Conservation (phyloP, 805 yeast genomes). For the Candida coquimbonensis region DNA sequence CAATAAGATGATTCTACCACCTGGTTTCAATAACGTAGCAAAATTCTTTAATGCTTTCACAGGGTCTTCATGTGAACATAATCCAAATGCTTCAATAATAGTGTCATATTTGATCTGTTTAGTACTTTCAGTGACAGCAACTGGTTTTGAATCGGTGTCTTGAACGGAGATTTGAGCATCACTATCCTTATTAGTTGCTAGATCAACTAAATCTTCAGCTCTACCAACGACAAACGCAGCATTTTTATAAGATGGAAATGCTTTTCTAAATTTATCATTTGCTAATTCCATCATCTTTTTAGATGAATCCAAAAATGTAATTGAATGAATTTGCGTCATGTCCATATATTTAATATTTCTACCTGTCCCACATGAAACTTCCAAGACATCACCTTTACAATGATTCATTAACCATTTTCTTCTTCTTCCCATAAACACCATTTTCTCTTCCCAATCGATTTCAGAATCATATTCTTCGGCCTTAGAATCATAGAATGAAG, state of each 20-base stretch:
- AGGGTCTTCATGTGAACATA: slow-evolving; percentile 95
- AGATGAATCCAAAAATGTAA: slow-evolving; percentile 84
- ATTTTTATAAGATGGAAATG: slow-evolving; percentile 57
- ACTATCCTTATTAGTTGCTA: slow-evolving; percentile 34
- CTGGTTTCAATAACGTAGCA: slow-evolving; percentile 68
- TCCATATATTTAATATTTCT: slow-evolving; percentile 76
- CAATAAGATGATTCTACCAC: slow-evolving; percentile 78
- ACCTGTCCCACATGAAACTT: slow-evolving; percentile 95
- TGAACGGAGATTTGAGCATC: slow-evolving; percentile 13
- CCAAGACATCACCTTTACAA: slow-evolving; percentile 82
- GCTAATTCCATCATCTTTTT: slow-evolving; percentile 79
- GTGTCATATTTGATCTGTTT: slow-evolving; percentile 71
- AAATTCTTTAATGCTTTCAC: slow-evolving; percentile 73
- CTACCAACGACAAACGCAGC: slow-evolving; percentile 87
- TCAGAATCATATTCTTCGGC: slow-evolving; percentile 79
- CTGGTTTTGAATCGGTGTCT: slow-evolving; percentile 19
- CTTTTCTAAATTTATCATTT: slow-evolving; percentile 59
- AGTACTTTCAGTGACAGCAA: slow-evolving; percentile 20
- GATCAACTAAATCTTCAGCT: slow-evolving; percentile 69
- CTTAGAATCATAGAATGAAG: slow-evolving; percentile 65
- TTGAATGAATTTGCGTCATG: slow-evolving; percentile 52
- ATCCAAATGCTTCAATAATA: slow-evolving; percentile 87
- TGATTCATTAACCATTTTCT: slow-evolving; percentile 77
- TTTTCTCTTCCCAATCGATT: slow-evolving; percentile 50
- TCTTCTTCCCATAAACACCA: slow-evolving; percentile 44